Percentiles rank a stretch among this genome's conserved stretches.
phyloP scores from a whole-genome alignment of 768 basidiomycete genomes.

The Leccinum disarticulatum region DNA sequence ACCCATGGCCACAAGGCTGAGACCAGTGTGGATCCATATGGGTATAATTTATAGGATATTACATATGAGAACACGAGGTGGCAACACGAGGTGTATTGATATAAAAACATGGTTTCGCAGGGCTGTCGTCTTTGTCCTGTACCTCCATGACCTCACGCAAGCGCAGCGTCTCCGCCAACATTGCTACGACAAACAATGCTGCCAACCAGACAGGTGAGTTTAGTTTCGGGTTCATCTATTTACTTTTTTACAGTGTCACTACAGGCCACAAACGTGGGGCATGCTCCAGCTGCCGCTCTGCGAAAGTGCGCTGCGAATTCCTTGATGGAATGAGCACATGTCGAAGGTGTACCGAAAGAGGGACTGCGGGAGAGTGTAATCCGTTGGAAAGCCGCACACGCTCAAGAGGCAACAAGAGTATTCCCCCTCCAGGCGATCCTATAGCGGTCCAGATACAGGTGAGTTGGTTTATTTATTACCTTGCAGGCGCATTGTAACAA shows the following conservation, averaged over 20 bases:
- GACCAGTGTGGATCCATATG: too few species aligned
- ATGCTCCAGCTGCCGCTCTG: background rate
- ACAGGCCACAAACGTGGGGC: background rate
- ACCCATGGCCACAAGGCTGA: too few species aligned
- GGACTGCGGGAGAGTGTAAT: background rate
- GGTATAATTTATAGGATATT: constrained; percentile 18
- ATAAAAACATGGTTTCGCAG: background rate
- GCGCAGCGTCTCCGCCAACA: too few species aligned
- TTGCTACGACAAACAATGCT: background rate
- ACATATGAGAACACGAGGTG: background rate
- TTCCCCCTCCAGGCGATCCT: background rate
- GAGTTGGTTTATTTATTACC: too few species aligned
- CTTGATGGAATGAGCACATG: background rate
- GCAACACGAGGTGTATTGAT: background rate
- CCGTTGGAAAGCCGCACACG: background rate
- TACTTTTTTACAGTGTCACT: background rate
- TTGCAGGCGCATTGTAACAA: too few species aligned
- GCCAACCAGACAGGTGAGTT: too few species aligned
- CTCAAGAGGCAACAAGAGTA: background rate
- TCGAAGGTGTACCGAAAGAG: background rate
- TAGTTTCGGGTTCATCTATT: background rate
- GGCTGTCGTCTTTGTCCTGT: background rate
- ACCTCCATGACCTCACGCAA: background rate
- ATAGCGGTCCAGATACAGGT: too few species aligned
- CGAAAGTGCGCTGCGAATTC: background rate